Evolutionary conservation across 345 rosid species (phyloP), one percentile per base, ranked within the genome.

Genomic region (Iberis pinnata): DNA sequence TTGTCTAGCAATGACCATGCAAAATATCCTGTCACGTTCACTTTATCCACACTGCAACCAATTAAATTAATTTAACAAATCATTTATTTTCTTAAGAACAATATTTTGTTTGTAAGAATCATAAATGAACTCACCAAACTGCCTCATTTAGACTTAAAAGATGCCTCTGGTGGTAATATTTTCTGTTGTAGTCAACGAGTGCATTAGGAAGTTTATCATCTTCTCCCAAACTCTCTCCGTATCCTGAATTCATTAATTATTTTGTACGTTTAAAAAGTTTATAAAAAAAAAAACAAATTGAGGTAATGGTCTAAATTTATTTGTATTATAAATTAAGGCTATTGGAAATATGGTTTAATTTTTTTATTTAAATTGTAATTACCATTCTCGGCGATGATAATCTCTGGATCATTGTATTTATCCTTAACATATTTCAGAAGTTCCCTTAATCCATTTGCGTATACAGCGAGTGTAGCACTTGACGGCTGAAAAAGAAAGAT

Each of bases 11-110:
- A 22, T 22, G 25, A 22, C 25, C 25, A 22, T 22, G 25, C 25
- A 22, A 22, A 22, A 22, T 67, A 81, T n/a, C 83, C 83, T 54
- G 73, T 70, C 24, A 78, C 78, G 2, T 76, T 64, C 41, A 63
- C 79, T 3, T 77, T 75, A 31, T 59, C 51, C 31, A 27, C 19
- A 31, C 61, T 57, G 42, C 43, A 44, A n/a, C 27, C 18, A 56
- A 27, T 31, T 11, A 55, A 25, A 26, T n/a, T n/a, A n/a, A 22
- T 22, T 22, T 22, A 22, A 22, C 6, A 22, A 22, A 22, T 22
- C 25, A 22, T 22, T 22, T 22, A 22, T n/a, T n/a, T n/a, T n/a
- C 12, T 6, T 22, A 22, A 22, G 6, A 22, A 22, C 6, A 22
- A 22, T 3, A 22, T 3, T 22, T 6, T 22, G 4, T 22, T 22